phyloP scores from a whole-genome alignment of 2,329 filamentous ascomycete genomes.

The Scorias spongiosa region DNA sequence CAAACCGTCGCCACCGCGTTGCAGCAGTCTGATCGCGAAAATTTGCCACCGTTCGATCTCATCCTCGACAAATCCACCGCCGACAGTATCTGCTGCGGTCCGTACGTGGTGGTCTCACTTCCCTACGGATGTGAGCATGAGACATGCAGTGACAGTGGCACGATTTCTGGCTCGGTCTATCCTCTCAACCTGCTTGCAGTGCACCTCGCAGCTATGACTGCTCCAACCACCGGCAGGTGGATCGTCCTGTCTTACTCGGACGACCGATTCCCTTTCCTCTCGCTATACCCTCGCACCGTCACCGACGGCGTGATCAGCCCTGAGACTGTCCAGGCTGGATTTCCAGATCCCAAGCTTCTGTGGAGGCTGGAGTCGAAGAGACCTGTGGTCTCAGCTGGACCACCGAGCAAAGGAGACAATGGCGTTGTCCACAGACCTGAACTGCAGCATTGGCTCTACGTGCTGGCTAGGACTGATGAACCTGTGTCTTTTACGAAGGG shows the following conservation, averaged over 20 bases:
- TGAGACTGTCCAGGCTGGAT: slow-evolving; percentile 15
- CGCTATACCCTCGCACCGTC: slow-evolving; percentile 6
- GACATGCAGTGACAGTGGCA: neutral
- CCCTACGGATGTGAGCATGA: neutral
- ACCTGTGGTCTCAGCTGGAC: slow-evolving; percentile 14
- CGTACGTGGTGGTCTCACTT: neutral
- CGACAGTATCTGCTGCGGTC: slow-evolving; percentile 6
- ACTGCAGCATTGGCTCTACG: slow-evolving; percentile 25
- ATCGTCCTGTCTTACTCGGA: slow-evolving; percentile 25
- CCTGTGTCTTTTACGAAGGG: neutral
- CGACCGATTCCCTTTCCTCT: slow-evolving; percentile 25
- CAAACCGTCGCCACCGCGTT: neutral
- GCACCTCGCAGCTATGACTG: slow-evolving; percentile 24
- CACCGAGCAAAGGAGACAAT: slow-evolving; percentile 1
- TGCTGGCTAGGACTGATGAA: slow-evolving; percentile 21
- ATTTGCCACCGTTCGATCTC: neutral
- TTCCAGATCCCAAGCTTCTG: slow-evolving; percentile 22
- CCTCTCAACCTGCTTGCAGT: slow-evolving; percentile 25
- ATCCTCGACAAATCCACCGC: slow-evolving; percentile 1
- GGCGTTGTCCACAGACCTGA: slow-evolving; percentile 20
- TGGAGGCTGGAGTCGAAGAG: slow-evolving; percentile 23
- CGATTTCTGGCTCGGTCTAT: slow-evolving; percentile 11
- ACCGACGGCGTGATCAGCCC: slow-evolving; percentile 12
- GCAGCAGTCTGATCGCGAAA: neutral
- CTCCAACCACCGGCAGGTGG: slow-evolving; percentile 22